Base-by-base conservation (phyloP, 2,329 filamentous ascomycete species). In the Cladosporium velox region DNA sequence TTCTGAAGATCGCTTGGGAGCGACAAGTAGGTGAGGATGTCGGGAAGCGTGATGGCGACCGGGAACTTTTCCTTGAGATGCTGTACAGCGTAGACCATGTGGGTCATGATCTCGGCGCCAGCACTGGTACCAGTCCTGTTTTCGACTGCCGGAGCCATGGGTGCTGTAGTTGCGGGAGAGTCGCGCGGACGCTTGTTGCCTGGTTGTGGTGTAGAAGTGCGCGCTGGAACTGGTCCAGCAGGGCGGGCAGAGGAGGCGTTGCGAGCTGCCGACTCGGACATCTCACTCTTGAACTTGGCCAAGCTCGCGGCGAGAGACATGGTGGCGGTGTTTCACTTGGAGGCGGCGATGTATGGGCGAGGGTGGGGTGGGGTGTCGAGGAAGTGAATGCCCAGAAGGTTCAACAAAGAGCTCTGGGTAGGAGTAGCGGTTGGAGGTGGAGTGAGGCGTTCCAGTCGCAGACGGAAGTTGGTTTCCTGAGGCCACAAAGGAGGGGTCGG, bases 71-170 rank as follows among this genome's bases (percentile, higher is more conserved):
- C 89, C 70, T 87, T 87, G 80, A 97, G 87, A 76, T 92, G 91
- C 69, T 93, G 88, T 76, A 96, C 89, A 24, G 92, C 92, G 79
- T 93, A 97, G 66, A 90, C 87, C 76, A 97, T 89, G 77, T 96
- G 91, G 14, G 93, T 96, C 82, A 92, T 89, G 77, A 95, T 88
- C 78, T 94, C 90, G 67, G 85, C 85, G 71, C 93, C 92, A 7
- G 62, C 89, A 12, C 32, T 52, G 28, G 2, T 18, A 88, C 91
- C 74, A 90, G 88, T 70, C 86, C 85, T 32, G 12, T 14, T 12
- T 18, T 12, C 21, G 21, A 28, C 30, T 12, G 60, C 49, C 18
- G 35, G 35, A 47, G 57, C 38, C 55, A 21, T 58, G 41, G 41
- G 41, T 24, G 35, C 11, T 26, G 51, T 35, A 28, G 61, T 32